Base-by-base conservation (phyloP, 257 asterid species). In the Pogostemon cablin region DNA sequence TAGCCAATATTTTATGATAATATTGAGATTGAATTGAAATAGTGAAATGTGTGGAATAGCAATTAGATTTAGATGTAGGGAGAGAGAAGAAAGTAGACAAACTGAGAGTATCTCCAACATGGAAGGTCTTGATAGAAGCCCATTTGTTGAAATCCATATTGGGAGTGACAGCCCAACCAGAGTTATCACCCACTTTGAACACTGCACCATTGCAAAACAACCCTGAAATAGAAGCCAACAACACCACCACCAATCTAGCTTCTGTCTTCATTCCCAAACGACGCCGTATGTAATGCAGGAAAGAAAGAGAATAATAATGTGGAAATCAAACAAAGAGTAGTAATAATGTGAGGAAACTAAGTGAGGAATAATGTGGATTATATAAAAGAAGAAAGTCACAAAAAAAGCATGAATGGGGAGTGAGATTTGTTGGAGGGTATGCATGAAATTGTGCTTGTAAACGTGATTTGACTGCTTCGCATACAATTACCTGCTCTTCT, bases 151-250 rank as follows among this genome's bases (percentile, higher is more conserved):
- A 90, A 71, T 90, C 85, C 32, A 80, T 57, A 48, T 84, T 75
- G 35, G 84, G 85, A 1, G 67, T 67, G 15, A 75, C 34, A 9
- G 80, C 77, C 96, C 95, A 90, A 0, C 92, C 93, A 5, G 62
- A 78, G 1, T 63, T 38, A 10, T 83, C 96, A 0, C 95, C 96
- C 32, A 90, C 81, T 74, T 77, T 71, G 84, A 83, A 80, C 12
- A 80, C 80, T 1, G 54, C n/a, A 0, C 69, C 72, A 4, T 73
- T 43, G 39, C 78, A 62, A 5, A 67, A 2, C 81, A 46, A 39
- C 54, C 39, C 77, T 25, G 32, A 25, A 25, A 25, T 25, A 25
- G 32, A 25, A 42, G 66, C 46, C 68, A 68, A 40, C 41, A 76
- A 25, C 25, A 82, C 46, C 43, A 86, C 32, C 10, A 86, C 3